Evolutionary conservation across 805 yeast genomes (phyloP).

Genomic region (Sungouiozyma intestinalis): DNA sequence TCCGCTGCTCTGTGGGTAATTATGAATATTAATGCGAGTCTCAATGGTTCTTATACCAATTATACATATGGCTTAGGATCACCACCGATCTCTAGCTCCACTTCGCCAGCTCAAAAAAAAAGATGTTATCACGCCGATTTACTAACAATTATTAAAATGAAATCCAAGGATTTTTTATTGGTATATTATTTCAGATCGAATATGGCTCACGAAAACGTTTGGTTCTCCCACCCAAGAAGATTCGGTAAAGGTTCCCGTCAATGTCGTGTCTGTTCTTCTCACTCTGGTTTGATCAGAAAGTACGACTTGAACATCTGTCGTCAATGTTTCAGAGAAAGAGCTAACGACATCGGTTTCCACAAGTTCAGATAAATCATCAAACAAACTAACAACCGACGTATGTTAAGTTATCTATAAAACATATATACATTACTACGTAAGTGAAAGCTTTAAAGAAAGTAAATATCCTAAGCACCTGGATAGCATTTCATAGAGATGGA

Average conservation of each 20-base stretch:
- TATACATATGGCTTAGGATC: too few species aligned
- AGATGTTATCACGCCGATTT: too few species aligned
- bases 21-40: too few species aligned
- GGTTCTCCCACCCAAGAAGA: constrained; percentile 99
- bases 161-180: constrained; percentile 1
- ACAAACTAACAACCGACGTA: background rate
- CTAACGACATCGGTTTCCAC: constrained; percentile 97
- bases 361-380: constrained; percentile 73
- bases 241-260: constrained; percentile 99
- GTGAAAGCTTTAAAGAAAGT: background rate
- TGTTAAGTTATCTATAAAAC: background rate
- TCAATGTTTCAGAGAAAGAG: constrained; percentile 99
- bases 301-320: constrained; percentile 99
- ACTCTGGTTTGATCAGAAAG: constrained; percentile 98
- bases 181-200: constrained; percentile 31
- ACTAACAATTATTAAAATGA: background rate
- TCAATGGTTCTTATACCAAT: too few species aligned
- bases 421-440: background rate
- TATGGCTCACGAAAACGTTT: constrained; percentile 99
- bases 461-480: background rate
- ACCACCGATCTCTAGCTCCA: too few species aligned
- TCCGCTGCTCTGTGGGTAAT: too few species aligned
- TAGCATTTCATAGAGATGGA: too few species aligned
- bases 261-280: constrained; percentile 98
- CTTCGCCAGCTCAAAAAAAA: too few species aligned